Conservation (phyloP, 805 yeast species). For the Danielia reshetovae region DNA sequence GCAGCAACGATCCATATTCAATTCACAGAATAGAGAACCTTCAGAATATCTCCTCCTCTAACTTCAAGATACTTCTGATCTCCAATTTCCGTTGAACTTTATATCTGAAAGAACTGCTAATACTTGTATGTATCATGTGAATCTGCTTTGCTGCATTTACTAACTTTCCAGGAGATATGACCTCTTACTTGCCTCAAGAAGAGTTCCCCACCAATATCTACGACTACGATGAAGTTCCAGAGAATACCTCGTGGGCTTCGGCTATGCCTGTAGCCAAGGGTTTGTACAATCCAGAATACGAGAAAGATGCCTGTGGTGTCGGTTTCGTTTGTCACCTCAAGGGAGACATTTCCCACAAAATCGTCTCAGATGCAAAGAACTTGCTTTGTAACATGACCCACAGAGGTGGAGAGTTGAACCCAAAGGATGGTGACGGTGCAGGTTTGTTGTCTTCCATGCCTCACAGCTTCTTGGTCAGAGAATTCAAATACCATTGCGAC, state of each 20-base stretch:
- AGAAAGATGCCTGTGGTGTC: conserved; percentile 98
- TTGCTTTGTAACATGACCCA: conserved; percentile 97
- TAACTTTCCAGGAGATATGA: too few relatives aligned
- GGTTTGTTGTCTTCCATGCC: conserved; percentile 94
- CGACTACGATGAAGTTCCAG: conserved; percentile 69
- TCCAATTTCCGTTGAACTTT: too few relatives aligned
- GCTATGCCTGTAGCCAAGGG: conserved; percentile 84
- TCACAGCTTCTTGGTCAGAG: conserved; percentile 80
- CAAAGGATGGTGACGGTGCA: conserved; percentile 98
- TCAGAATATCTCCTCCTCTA: too few relatives aligned
- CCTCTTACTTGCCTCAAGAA: conserved; percentile 35
- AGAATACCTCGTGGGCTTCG: conserved; percentile 88
- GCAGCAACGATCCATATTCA: too few relatives aligned
- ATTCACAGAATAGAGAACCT: too few relatives aligned
- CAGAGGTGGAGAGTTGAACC: conserved; percentile 97
- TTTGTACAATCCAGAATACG: conserved; percentile 87
- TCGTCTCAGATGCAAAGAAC: conserved; percentile 84
- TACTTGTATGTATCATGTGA: too few relatives aligned
- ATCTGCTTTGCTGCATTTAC: too few relatives aligned
- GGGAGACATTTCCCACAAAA: conserved; percentile 83
- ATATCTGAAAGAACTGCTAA: too few relatives aligned
- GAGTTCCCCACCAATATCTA: conserved; percentile 44
- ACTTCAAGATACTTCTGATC: too few relatives aligned
- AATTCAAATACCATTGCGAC: conserved; percentile 68
- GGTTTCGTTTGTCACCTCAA: conserved; percentile 95